Evolutionary conservation across 2,329 filamentous ascomycete species (phyloP), one percentile per base, ranked within the genome.

Genomic region (Apiospora aurea): DNA sequence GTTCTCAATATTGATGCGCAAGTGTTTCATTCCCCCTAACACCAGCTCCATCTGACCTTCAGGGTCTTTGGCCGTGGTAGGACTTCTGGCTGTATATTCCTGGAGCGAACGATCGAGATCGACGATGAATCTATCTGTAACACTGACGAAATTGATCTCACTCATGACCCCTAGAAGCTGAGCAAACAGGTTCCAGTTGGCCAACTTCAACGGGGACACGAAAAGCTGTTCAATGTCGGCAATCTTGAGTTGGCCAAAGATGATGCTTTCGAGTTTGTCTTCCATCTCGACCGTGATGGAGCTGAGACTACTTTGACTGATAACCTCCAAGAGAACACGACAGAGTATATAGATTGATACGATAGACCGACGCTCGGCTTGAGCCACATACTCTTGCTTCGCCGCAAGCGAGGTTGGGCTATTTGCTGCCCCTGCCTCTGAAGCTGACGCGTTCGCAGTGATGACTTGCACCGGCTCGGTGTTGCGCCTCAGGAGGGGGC

Each of bases 321-420:
- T 96, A 68, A 99, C 95, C 80, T 98, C 95, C 71, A 98, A 93
- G 69, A 99, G 85, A 10, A 98, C 96, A 43, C 96, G 91, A 79
- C 96, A 99, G 3, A 99, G 89, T 26, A 99, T 93, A 79, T 97
- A 99, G 69, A 98, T 97, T 0, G 97, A 98, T 4, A 97, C 94
- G 0, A 94, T 97, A 6, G 96, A 97, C 53, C 94, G 92, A 70
- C 96, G 92, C 82, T 99, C 96, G 2, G 94, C 92, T 77, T 96
- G 89, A 18, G 91, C 88, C 53, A 95, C 91, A 75, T 90, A 92
- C 76, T 94, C 92, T 77, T 95, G 93, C 75, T 85, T 89, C 49
- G 84, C 82, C 10, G 85, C 83, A 44, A 88, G 78, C 18, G 85
- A 82, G 0, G 82, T 78, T 29, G 81, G 78, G 16, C 81, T 82